A percentile compares a stretch with the other conserved stretches of the same genome.
Conservation (phyloP, 805 yeast genomes). For the Lipomyces yamanashiensis region DNA sequence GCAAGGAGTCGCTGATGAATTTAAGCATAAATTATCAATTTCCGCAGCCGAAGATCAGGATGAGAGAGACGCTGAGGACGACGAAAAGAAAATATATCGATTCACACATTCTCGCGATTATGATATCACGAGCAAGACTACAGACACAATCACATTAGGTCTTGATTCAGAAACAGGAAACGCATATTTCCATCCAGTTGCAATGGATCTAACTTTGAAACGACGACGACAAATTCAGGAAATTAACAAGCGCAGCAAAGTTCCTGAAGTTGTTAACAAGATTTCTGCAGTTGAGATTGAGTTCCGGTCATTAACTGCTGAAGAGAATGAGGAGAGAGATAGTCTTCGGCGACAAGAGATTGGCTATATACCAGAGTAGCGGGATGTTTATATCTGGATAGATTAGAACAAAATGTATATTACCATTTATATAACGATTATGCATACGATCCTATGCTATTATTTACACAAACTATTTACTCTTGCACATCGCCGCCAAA, state of each 20-base stretch:
- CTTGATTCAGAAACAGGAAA: constrained; percentile 57
- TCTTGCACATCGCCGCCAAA: constrained; percentile 50
- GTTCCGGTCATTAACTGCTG: constrained; percentile 73
- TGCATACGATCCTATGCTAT: background rate
- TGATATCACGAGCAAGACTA: constrained; percentile 64
- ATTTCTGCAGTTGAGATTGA: constrained; percentile 64
- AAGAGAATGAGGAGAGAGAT: constrained; percentile 71
- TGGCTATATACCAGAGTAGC: constrained; percentile 26
- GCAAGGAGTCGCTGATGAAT: constrained; percentile 48
- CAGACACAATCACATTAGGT: constrained; percentile 71
- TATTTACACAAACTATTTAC: constrained; percentile 3
- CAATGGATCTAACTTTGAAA: constrained; percentile 78
- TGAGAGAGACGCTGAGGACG: constrained; percentile 51
- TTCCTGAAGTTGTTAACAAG: constrained; percentile 60
- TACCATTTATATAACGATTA: constrained; percentile 1
- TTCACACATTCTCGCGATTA: constrained; percentile 76
- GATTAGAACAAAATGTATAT: constrained; percentile 2
- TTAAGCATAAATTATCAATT: constrained; percentile 22
- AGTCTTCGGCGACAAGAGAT: constrained; percentile 56
- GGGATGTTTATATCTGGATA: background rate
- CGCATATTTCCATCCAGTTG: constrained; percentile 78
- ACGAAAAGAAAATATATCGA: constrained; percentile 56
- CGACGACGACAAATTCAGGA: constrained; percentile 75
- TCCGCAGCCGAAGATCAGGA: constrained; percentile 20
- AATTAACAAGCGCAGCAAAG: constrained; percentile 41